Conservation (phyloP, 192 early-diverging fungal genomes). For the Podila epicladia region DNA sequence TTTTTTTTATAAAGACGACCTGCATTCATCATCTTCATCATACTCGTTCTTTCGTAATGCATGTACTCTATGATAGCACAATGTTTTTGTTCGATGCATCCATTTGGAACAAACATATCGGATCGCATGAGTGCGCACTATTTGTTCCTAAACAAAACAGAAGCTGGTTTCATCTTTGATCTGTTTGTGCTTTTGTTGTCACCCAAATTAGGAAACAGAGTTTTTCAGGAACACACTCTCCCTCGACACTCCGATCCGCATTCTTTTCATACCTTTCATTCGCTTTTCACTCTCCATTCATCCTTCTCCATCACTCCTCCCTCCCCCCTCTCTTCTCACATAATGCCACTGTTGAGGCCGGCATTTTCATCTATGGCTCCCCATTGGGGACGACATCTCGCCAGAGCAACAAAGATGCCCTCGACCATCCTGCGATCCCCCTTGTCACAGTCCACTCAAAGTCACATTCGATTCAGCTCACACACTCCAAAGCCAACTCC, state of each 20-base stretch:
- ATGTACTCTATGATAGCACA: no score
- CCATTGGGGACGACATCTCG: background rate
- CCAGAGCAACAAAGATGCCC: background rate
- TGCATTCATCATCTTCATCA: no score
- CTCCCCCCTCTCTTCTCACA: constrained; percentile 2
- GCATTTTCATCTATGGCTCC: constrained; percentile 6
- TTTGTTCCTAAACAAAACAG: no score
- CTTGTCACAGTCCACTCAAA: background rate
- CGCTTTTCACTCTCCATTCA: background rate
- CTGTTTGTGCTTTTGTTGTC: no score
- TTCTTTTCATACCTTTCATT: background rate
- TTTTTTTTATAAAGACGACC: background rate
- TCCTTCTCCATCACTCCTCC: background rate
- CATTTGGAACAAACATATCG: no score
- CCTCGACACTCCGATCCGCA: background rate
- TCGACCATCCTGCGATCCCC: background rate
- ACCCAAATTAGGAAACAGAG: background rate
- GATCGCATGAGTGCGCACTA: no score
- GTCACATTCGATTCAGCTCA: constrained; percentile 7
- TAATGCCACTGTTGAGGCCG: constrained; percentile 11
- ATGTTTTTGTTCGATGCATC: no score
- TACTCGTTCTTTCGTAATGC: no score
- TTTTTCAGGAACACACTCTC: no score
- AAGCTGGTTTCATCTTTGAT: no score
- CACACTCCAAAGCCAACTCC: background rate